Evolutionary conservation across 345 rosid species (phyloP).

Genomic region (Populus alba): DNA sequence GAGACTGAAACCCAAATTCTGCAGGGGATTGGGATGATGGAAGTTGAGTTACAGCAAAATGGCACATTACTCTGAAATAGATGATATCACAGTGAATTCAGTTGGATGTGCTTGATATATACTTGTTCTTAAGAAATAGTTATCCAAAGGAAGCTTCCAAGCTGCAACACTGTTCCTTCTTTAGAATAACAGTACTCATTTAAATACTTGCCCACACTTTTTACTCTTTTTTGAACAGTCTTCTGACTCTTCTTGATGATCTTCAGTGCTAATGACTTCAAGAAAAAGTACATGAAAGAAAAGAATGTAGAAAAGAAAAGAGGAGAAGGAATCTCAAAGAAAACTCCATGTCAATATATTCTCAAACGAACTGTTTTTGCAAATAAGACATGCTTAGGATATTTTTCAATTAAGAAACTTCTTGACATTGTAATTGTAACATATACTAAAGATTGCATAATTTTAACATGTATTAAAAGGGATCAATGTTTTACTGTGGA

Average conservation of each 20-base stretch:
- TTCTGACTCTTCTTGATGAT: constrained; percentile 43
- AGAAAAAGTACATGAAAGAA: no score
- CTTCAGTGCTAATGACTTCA: constrained; percentile 59
- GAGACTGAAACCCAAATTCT: background rate
- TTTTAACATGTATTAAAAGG: no score
- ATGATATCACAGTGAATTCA: background rate
- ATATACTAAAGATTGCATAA: no score
- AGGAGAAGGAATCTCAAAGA: no score
- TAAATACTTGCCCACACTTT: background rate
- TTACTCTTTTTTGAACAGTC: constrained; percentile 13
- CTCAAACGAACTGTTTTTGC: no score
- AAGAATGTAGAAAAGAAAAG: no score
- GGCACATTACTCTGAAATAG: background rate
- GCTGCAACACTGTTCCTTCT: background rate
- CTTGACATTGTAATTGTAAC: background rate
- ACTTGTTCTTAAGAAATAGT: background rate
- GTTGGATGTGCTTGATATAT: background rate
- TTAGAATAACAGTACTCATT: background rate
- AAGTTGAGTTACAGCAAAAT: background rate
- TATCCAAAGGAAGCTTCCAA: background rate
- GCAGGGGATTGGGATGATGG: background rate
- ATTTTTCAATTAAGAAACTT: background rate
- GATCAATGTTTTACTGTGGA: no score
- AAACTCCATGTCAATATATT: no score
- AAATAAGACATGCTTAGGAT: no score